These are phyloP conservation scores for Lasiosphaeria ovina DNA, from an alignment of 495 filamentous ascomycete genomes.

Conservation along the genomic window DNA sequence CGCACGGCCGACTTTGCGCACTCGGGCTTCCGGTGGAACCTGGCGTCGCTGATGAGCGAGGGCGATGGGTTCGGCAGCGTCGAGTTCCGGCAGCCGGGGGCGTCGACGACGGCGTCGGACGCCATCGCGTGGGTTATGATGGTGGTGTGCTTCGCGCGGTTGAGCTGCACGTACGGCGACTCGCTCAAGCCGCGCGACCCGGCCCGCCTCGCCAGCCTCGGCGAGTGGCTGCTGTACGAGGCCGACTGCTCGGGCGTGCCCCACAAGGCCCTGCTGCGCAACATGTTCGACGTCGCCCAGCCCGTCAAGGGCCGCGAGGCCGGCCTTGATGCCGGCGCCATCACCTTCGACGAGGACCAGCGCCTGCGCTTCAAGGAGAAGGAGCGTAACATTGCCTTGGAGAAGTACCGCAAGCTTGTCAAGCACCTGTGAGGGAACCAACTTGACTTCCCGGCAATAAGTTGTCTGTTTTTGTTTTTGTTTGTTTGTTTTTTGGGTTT, in stretches of 20 bases:
- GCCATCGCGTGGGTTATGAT: slow-evolving; percentile 28
- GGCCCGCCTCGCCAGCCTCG: slow-evolving; percentile 26
- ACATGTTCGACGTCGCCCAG: slow-evolving; percentile 12
- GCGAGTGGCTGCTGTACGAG: slow-evolving; percentile 38
- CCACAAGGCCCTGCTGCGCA: slow-evolving; percentile 13
- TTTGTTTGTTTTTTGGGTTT: not conserved
- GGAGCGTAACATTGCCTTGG: slow-evolving; percentile 17
- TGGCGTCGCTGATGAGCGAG: slow-evolving; percentile 12
- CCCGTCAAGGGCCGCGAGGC: not conserved
- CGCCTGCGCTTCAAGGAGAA: slow-evolving; percentile 11
- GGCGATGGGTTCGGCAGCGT: slow-evolving; percentile 22
- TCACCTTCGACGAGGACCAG: slow-evolving; percentile 4
- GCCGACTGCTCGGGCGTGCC: slow-evolving; percentile 19
- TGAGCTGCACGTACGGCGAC: slow-evolving; percentile 20
- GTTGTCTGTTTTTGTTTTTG: not conserved
- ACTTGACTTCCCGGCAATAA: not conserved
- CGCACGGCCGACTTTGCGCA: slow-evolving; percentile 20
- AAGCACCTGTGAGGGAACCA: not conserved
- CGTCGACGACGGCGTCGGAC: slow-evolving; percentile 16
- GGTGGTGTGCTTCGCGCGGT: slow-evolving; percentile 27
- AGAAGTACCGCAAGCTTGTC: slow-evolving; percentile 21
- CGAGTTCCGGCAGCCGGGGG: slow-evolving; percentile 29
- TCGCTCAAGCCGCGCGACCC: slow-evolving; percentile 12
- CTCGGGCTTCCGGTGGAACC: slow-evolving; percentile 27
- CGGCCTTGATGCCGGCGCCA: not conserved